These are phyloP conservation scores for Aspergillus conjunctus DNA, from an alignment of 495 filamentous ascomycete species.

Conservation along the genomic window DNA sequence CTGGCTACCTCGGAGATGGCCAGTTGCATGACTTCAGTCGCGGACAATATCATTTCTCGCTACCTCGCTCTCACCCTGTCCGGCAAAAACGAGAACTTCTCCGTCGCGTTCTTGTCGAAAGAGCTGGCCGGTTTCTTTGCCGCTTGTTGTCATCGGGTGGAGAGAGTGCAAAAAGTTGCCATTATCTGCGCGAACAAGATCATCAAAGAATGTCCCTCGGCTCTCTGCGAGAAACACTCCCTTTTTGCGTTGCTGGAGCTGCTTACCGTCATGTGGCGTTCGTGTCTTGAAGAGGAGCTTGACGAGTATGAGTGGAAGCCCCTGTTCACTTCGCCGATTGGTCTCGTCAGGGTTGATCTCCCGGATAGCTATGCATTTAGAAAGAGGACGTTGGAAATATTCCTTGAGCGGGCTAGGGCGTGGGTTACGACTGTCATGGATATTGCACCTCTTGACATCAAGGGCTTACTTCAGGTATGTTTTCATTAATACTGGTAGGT, in stretches of 20 bases:
- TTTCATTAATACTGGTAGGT: neutral
- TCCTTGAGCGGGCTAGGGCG: conserved; percentile 71
- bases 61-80: conserved; percentile 73
- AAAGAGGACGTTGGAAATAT: conserved; percentile 71
- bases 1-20: conserved; percentile 78
- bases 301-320: conserved; percentile 90
- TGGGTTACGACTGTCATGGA: conserved; percentile 84
- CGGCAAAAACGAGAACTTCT: conserved; percentile 71
- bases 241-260: conserved; percentile 91
- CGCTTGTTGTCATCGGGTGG: conserved; percentile 88
- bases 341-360: conserved; percentile 78
- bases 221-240: conserved; percentile 84
- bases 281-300: conserved; percentile 89
- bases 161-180: conserved; percentile 83
- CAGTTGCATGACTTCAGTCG: conserved; percentile 82
- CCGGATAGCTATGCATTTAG: conserved; percentile 86
- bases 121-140: conserved; percentile 84
- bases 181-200: conserved; percentile 80
- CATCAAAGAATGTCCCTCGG: conserved; percentile 79
- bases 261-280: conserved; percentile 88
- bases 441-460: conserved; percentile 89
- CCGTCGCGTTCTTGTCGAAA: conserved; percentile 80
- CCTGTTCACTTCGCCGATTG: conserved; percentile 71
- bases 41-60: conserved; percentile 66
- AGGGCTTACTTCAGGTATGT: conserved; percentile 75